Evolutionary conservation across 1,139 yeast species (phyloP), one percentile per base, ranked within the genome.

Genomic region (Meyerozyma elateridarum): DNA sequence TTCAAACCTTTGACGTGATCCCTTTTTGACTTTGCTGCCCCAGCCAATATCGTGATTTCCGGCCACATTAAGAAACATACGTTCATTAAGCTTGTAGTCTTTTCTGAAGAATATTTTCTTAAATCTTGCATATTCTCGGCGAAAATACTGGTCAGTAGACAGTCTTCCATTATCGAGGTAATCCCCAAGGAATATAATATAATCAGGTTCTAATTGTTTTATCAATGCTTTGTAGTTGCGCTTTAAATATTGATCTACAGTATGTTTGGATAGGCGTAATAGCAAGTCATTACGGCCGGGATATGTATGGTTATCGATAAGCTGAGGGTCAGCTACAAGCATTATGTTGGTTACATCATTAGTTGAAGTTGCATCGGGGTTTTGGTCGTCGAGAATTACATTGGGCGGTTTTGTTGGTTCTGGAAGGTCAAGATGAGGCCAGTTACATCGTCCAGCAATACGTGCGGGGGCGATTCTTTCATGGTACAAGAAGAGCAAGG

Each of bases 41-140:
- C 66, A 70, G 1, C 81, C 81, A 24, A 74, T 64, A 50, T 74
- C 81, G 45, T 74, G 80, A 44, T 74, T 74, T 2, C 81, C 81
- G 0, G 79, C 73, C 1, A 70, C 52, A 35, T 66, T 63, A 7
- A 52, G 42, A 35, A 61, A 57, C 46, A 51, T 51, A 34, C 53
- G 59, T 21, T 40, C 36, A 14, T 52, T 59, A 7, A 56, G 45
- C 8, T 38, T 38, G 34, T 61, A 54, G 11, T 25, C 19, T 18
- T 36, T 36, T 16, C 41, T 36, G 31, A 40, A 39, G 44, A 73
- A 74, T 3, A 74, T 59, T 6, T 41, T 42, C 13, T 56, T 45
- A 47, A 74, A 74, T 25, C 79, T 52, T 4, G 37, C 30, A 22
- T 54, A 50, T 43, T 73, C 69, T 2, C 42, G 36, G 5, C 46